phyloP scores from a whole-genome alignment of 192 early-diverging fungal genomes.

The Powellomyces hirtus region DNA sequence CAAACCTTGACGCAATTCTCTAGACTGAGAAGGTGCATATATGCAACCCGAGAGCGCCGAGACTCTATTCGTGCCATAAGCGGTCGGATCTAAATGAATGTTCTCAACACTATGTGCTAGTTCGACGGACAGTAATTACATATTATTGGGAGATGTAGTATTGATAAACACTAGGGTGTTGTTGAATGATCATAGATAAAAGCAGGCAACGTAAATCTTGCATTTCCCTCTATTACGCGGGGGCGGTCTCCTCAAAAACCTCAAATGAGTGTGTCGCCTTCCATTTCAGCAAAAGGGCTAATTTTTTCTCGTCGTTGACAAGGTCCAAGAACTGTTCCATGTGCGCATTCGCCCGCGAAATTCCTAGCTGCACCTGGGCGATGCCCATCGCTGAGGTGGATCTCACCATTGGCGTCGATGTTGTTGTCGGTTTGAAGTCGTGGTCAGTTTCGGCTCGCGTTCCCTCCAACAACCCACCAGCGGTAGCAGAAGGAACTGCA shows the following conservation, averaged over 20 bases:
- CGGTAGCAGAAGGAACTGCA: background rate
- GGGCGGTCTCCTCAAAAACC: conserved; percentile 6
- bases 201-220: too few relatives aligned
- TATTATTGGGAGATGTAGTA: too few relatives aligned
- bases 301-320: conserved; percentile 18
- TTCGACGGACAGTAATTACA: too few relatives aligned
- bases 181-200: too few relatives aligned
- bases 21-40: too few relatives aligned
- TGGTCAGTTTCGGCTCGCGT: background rate
- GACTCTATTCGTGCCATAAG: too few relatives aligned
- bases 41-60: too few relatives aligned
- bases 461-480: background rate
- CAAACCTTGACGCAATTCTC: too few relatives aligned
- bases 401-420: background rate
- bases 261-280: conserved; percentile 33
- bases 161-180: too few relatives aligned
- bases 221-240: background rate
- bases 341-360: conserved; percentile 43
- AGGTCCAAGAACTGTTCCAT: conserved; percentile 43
- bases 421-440: background rate
- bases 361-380: conserved; percentile 46
- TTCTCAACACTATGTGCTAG: too few relatives aligned
- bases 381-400: conserved; percentile 10
- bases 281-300: conserved; percentile 28
- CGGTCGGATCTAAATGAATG: too few relatives aligned